Percentiles rank a stretch among this genome's conserved stretches.
These are phyloP conservation scores for Termitomyces sp. DNA, from an alignment of 768 basidiomycete genomes.

Conservation along the genomic window DNA sequence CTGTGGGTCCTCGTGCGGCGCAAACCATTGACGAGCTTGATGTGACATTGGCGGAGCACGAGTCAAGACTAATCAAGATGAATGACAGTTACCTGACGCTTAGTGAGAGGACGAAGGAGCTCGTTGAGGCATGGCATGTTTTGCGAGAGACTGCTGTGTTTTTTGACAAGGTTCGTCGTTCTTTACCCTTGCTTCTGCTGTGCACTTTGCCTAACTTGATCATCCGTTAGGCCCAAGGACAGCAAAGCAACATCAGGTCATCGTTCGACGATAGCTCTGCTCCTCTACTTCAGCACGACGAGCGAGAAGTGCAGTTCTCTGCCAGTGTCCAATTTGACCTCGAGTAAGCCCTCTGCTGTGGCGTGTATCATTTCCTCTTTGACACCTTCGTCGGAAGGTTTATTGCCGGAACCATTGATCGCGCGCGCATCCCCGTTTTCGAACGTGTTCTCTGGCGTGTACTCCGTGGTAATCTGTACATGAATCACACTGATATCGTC, in stretches of 20 bases:
- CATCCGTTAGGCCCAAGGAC: slow-evolving; percentile 60
- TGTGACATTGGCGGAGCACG: slow-evolving; percentile 80
- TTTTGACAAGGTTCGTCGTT: slow-evolving; percentile 68
- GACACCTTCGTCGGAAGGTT: slow-evolving; percentile 47
- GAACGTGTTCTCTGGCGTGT: slow-evolving; percentile 99
- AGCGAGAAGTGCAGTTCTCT: slow-evolving; percentile 63
- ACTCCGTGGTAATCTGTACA: slow-evolving; percentile 94
- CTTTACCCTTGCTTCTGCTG: background rate
- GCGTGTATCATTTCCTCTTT: background rate
- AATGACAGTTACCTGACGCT: slow-evolving; percentile 89
- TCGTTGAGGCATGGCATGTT: slow-evolving; percentile 92
- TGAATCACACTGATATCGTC: slow-evolving; percentile 95
- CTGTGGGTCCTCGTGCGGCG: slow-evolving; percentile 87
- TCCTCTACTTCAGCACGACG: slow-evolving; percentile 88
- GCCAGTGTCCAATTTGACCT: slow-evolving; percentile 70
- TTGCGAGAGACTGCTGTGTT: slow-evolving; percentile 93
- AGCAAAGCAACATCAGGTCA: slow-evolving; percentile 72
- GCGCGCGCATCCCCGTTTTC: slow-evolving; percentile 85
- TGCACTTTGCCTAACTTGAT: slow-evolving; percentile 7
- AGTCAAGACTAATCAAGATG: slow-evolving; percentile 81
- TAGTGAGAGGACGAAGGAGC: slow-evolving; percentile 78
- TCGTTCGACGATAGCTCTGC: slow-evolving; percentile 92
- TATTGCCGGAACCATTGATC: slow-evolving; percentile 94
- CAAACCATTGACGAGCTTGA: slow-evolving; percentile 94
- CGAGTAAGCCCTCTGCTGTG: slow-evolving; percentile 49